phyloP scores from a whole-genome alignment of 352 stramenopile genomes.

The Globisporangium iwayamae region DNA sequence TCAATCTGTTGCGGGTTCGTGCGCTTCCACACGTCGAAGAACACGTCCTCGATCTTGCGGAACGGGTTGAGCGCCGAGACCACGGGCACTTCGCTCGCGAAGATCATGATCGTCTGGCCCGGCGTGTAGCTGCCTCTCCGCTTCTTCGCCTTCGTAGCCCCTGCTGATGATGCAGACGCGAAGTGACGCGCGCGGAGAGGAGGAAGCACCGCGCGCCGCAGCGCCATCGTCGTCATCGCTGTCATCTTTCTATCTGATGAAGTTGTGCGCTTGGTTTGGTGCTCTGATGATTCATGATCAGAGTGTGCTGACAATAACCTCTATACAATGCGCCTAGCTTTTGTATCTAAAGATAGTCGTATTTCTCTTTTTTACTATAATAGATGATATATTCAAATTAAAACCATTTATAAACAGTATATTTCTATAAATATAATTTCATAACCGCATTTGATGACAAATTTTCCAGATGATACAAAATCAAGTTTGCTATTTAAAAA shows the following conservation, averaged over 20 bases:
- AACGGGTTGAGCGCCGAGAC: conserved; percentile 81
- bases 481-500: neutral
- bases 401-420: too few species aligned
- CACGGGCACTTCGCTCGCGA: conserved; percentile 83
- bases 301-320: neutral
- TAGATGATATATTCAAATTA: neutral
- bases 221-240: neutral
- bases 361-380: neutral
- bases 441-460: too few species aligned
- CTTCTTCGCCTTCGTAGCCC: conserved; percentile 1
- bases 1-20: conserved; percentile 67
- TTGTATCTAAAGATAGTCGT: neutral
- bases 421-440: too few species aligned
- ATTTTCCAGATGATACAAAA: neutral
- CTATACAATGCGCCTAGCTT: neutral
- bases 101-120: conserved; percentile 59
- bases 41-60: conserved; percentile 82
- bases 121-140: neutral
- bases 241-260: neutral
- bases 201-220: neutral
- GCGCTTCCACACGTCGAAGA: conserved; percentile 74
- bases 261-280: neutral
- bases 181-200: conserved; percentile 2
- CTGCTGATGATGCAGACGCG: neutral
- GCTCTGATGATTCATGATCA: neutral